Conservation (phyloP, 2,329 filamentous ascomycete species). For the Alternaria panax region DNA sequence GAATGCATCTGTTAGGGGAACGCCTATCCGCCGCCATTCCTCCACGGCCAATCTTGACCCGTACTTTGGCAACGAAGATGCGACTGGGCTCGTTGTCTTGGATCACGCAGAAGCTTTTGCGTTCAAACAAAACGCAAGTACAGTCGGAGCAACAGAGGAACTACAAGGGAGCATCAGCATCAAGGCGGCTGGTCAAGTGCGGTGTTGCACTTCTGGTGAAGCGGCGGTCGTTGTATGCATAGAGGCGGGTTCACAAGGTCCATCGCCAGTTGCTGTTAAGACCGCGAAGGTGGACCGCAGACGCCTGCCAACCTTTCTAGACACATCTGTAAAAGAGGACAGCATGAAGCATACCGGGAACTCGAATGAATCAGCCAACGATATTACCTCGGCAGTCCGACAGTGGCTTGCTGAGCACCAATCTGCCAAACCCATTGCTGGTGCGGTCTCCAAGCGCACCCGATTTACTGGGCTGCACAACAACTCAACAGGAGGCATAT, state of each 20-base stretch:
- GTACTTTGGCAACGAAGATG: constrained; percentile 43
- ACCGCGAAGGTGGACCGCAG: constrained; percentile 53
- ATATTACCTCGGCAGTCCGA: constrained; percentile 40
- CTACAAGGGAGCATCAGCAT: constrained; percentile 37
- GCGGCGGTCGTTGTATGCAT: constrained; percentile 40
- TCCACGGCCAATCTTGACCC: constrained; percentile 33
- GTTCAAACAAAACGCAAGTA: constrained; percentile 54
- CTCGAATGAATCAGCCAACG: constrained; percentile 6
- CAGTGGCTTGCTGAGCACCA: constrained; percentile 56
- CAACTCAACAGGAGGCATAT: constrained; percentile 50
- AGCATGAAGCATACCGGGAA: constrained; percentile 11
- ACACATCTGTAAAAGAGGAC: constrained; percentile 32
- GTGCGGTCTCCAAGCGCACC: constrained; percentile 55
- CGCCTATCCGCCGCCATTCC: constrained; percentile 36
- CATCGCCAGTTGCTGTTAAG: constrained; percentile 25
- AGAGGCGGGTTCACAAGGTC: constrained; percentile 19
- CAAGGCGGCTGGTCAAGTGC: constrained; percentile 44
- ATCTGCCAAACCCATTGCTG: constrained; percentile 57
- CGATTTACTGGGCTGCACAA: constrained; percentile 59
- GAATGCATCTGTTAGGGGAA: constrained; percentile 28
- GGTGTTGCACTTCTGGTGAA: constrained; percentile 46
- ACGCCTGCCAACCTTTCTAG: constrained; percentile 51
- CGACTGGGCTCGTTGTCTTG: constrained; percentile 54
- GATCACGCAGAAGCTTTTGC: constrained; percentile 58
- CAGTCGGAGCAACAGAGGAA: constrained; percentile 52